These are phyloP conservation scores for Aspergillus bertholletiae DNA, from an alignment of 495 filamentous ascomycete species.

Conservation along the genomic window DNA sequence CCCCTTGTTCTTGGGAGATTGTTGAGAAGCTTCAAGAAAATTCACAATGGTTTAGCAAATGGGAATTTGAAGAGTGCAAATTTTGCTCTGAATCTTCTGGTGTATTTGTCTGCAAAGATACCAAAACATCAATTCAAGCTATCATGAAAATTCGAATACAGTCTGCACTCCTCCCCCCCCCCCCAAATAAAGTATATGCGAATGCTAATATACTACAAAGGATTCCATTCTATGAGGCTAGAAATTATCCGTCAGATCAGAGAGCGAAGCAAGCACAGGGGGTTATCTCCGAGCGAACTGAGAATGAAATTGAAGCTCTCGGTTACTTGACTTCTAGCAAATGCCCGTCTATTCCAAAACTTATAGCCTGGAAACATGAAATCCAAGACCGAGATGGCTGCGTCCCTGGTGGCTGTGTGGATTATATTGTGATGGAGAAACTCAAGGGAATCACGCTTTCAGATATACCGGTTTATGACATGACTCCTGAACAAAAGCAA, in stretches of 20 bases:
- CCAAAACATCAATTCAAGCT: not conserved
- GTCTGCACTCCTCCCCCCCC: not conserved
- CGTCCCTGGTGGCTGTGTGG: conserved; percentile 5
- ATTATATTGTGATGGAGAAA: conserved; percentile 10
- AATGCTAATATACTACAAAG: conserved; percentile 1
- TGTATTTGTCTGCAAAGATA: conserved; percentile 8
- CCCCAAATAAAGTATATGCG: not conserved
- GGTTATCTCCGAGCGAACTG: no score
- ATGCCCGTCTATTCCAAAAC: no score
- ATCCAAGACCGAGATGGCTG: conserved; percentile 1
- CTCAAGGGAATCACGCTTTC: conserved; percentile 6
- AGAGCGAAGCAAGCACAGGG: no score
- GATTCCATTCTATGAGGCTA: no score
- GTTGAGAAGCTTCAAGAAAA: no score
- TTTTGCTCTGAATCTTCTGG: conserved; percentile 4
- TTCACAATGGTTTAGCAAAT: no score
- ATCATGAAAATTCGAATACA: conserved; percentile 8
- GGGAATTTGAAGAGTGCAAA: no score
- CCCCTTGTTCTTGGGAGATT: no score
- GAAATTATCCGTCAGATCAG: no score
- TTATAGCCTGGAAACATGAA: conserved; percentile 3
- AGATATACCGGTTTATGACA: not conserved
- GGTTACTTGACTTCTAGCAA: not conserved
- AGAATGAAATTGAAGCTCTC: no score
- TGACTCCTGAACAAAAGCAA: conserved; percentile 1